Evolutionary conservation across 2,329 filamentous ascomycete species (phyloP).

Genomic region (Neocucurbitaria cava): DNA sequence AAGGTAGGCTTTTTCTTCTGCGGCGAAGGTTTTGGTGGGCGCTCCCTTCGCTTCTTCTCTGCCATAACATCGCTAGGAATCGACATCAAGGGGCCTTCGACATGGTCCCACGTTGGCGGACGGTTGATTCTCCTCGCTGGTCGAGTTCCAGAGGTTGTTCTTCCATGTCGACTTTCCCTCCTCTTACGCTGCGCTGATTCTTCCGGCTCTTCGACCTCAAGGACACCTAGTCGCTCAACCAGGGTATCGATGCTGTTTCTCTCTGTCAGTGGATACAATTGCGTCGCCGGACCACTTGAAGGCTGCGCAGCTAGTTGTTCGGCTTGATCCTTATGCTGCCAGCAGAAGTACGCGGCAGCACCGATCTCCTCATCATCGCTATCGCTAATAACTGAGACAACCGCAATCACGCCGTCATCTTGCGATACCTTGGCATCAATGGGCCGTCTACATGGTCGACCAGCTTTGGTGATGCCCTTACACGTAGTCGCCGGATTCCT

Average conservation of each 20-base stretch:
- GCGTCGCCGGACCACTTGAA: conserved; percentile 40
- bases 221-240: conserved; percentile 76
- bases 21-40: conserved; percentile 22
- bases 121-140: conserved; percentile 40
- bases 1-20: conserved; percentile 44
- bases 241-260: conserved; percentile 87
- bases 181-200: conserved; percentile 48
- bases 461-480: conserved; percentile 81
- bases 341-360: conserved; percentile 77
- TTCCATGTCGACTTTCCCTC: conserved; percentile 29
- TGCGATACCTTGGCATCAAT: conserved; percentile 59
- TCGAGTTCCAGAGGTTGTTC: conserved; percentile 17
- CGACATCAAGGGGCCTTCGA: conserved; percentile 54
- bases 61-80: conserved; percentile 50
- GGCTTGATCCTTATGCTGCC: conserved; percentile 94
- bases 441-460: conserved; percentile 81
- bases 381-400: conserved; percentile 47
- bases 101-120: conserved; percentile 54
- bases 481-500: conserved; percentile 85
- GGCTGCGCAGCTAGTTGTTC: conserved; percentile 40
- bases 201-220: conserved; percentile 64
- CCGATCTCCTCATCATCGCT: conserved; percentile 62
- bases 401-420: conserved; percentile 49
- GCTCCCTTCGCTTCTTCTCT: conserved; percentile 25
- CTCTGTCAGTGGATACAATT: conserved; percentile 65